These are phyloP conservation scores for Globisporangium cederbergense DNA, from an alignment of 352 stramenopile genomes.

Conservation along the genomic window DNA sequence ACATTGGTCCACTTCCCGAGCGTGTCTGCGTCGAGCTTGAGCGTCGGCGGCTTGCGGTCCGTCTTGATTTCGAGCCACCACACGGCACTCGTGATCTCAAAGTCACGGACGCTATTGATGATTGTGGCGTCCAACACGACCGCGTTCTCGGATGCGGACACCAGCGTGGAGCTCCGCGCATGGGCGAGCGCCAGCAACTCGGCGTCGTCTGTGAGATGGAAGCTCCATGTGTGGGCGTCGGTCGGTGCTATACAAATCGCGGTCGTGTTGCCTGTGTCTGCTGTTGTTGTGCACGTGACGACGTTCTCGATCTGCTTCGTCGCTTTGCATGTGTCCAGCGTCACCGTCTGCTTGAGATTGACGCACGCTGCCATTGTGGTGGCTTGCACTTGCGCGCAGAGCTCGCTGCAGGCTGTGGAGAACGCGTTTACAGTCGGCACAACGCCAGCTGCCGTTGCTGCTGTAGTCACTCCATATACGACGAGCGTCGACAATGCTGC, in stretches of 20 bases:
- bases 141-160: neutral
- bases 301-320: neutral
- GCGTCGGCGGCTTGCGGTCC: slow-evolving; percentile 1
- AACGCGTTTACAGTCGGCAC: neutral
- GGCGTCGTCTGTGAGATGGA: slow-evolving; percentile 5
- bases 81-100: slow-evolving; percentile 1
- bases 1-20: slow-evolving; percentile 8
- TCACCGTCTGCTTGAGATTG: slow-evolving; percentile 2
- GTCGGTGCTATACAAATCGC: slow-evolving; percentile 14
- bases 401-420: slow-evolving; percentile 8
- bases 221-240: slow-evolving; percentile 8
- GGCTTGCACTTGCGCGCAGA: slow-evolving; percentile 5
- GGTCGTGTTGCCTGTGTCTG: neutral
- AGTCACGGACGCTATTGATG: slow-evolving; percentile 4
- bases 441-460: neutral
- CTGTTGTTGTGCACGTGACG: slow-evolving; percentile 2
- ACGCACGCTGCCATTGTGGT: neutral
- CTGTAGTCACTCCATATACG: neutral
- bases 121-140: slow-evolving; percentile 10
- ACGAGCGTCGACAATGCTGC: neutral
- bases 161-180: neutral
- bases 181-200: slow-evolving; percentile 12
- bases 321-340: neutral
- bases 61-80: slow-evolving; percentile 11
- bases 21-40: slow-evolving; percentile 5